Evolutionary conservation across 169 alveolate genomes (phyloP).

Genomic region (Plasmodium yoelii): DNA sequence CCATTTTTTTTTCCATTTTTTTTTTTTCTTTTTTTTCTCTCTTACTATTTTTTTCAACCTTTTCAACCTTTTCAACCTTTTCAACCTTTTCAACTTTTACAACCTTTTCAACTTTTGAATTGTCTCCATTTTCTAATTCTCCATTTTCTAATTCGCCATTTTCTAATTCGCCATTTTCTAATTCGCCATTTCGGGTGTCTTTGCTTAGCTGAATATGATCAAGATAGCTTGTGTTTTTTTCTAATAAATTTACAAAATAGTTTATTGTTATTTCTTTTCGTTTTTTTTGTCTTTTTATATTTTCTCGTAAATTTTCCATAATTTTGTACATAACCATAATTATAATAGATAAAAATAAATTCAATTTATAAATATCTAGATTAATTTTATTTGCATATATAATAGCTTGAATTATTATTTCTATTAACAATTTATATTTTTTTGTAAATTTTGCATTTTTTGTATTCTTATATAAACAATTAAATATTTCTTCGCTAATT

Average conservation of each 20-base stretch:
- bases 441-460: neutral
- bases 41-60: neutral
- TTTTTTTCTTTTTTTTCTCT: neutral
- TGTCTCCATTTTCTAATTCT: neutral
- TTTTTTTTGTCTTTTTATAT: constrained; percentile 17
- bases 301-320: constrained; percentile 42
- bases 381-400: constrained; percentile 38
- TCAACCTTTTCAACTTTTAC: neutral
- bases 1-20: constrained; percentile 3
- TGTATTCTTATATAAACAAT: constrained; percentile 7
- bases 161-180: neutral
- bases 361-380: constrained; percentile 43
- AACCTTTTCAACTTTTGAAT: neutral
- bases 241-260: constrained; percentile 37
- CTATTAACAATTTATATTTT: constrained; percentile 18
- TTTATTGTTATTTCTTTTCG: constrained; percentile 32
- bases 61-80: neutral
- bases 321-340: constrained; percentile 38
- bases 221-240: constrained; percentile 21
- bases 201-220: neutral
- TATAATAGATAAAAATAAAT: constrained; percentile 57
- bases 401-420: constrained; percentile 48
- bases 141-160: neutral
- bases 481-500: constrained; percentile 30
- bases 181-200: neutral